Evolutionary conservation across 2,329 filamentous ascomycete species (phyloP).

Genomic region (Ascochyta fabae): DNA sequence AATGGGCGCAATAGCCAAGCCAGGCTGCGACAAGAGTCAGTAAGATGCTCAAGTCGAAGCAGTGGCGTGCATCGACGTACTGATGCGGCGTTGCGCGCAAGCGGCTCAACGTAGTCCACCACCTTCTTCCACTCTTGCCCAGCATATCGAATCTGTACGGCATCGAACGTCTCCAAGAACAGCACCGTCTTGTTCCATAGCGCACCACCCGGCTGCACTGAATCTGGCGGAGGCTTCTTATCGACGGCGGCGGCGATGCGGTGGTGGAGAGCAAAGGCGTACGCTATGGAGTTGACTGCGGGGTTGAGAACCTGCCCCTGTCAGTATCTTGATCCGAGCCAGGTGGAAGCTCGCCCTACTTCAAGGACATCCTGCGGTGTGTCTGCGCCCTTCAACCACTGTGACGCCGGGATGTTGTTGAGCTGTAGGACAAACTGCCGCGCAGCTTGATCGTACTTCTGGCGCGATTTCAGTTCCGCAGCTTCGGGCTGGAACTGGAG

Average conservation of each 20-base stretch:
- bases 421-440: conserved; percentile 46
- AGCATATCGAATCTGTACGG: conserved; percentile 62
- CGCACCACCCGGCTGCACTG: conserved; percentile 52
- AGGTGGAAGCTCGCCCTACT: conserved; percentile 24
- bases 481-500: conserved; percentile 47
- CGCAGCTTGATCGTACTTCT: conserved; percentile 50
- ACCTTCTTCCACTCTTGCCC: conserved; percentile 56
- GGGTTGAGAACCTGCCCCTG: conserved; percentile 58
- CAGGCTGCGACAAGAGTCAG: conserved; percentile 31
- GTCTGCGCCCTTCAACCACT: conserved; percentile 46
- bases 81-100: conserved; percentile 39
- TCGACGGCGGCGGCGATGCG: conserved; percentile 51
- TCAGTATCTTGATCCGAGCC: conserved; percentile 14
- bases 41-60: background rate
- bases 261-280: conserved; percentile 61
- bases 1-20: conserved; percentile 48
- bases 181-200: conserved; percentile 59
- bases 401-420: conserved; percentile 36
- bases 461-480: conserved; percentile 39
- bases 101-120: conserved; percentile 49
- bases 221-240: conserved; percentile 48
- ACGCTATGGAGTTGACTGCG: conserved; percentile 64
- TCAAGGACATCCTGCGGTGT: conserved; percentile 51
- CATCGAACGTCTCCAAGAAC: conserved; percentile 59
- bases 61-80: conserved; percentile 31